phyloP scores from a whole-genome alignment of 225 moss, liverwort and hornwort genomes.

The Ulota crispa region DNA sequence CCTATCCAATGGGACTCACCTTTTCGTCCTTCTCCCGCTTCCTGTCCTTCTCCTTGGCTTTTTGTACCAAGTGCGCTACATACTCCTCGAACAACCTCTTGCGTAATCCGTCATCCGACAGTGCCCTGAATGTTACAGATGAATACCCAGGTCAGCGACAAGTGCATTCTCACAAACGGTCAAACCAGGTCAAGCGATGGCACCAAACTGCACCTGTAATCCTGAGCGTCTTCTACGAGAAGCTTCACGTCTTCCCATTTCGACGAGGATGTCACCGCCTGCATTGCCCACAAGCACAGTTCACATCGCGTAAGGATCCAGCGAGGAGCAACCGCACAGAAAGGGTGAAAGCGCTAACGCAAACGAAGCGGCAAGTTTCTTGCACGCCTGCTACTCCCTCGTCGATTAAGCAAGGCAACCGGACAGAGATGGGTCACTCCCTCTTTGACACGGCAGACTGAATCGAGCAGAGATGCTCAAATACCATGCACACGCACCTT shows the following conservation, averaged over 20 bases:
- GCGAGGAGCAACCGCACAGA: neutral
- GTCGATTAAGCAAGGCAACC: neutral
- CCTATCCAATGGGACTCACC: conserved; percentile 46
- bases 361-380: neutral
- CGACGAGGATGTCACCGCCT: conserved; percentile 71
- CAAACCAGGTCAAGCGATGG: neutral
- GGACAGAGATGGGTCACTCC: neutral
- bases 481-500: conserved; percentile 55
- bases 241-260: conserved; percentile 91
- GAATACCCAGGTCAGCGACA: conserved; percentile 18
- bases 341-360: neutral
- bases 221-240: conserved; percentile 72
- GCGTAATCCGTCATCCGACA: conserved; percentile 69
- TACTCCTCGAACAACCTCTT: conserved; percentile 93
- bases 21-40: conserved; percentile 99
- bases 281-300: conserved; percentile 15
- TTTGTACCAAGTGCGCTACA: conserved; percentile 75
- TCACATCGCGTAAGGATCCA: neutral
- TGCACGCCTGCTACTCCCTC: neutral
- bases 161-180: neutral
- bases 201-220: conserved; percentile 66
- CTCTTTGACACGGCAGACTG: neutral
- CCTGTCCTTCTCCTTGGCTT: conserved; percentile 91
- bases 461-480: neutral
- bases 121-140: conserved; percentile 50